Evolutionary conservation across 2,329 filamentous ascomycete genomes (phyloP), one percentile per base, ranked within the genome.

Genomic region (Diaporthe caulivora): DNA sequence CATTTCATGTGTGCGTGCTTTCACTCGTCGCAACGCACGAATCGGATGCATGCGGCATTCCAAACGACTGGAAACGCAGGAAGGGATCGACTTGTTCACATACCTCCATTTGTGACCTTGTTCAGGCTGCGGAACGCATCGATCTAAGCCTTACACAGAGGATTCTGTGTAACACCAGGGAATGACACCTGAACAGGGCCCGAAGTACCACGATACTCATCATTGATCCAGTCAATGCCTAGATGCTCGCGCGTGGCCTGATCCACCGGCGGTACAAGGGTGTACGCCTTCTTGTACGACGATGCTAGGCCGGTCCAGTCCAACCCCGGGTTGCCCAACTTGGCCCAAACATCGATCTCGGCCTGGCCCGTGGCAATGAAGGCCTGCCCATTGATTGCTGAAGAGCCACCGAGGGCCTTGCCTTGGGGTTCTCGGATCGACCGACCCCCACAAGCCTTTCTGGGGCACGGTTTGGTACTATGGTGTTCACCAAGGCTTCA

Each of bases 391-490:
- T 79, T 78, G 64, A 79, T 76, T 1, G 76, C 77, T 15, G 71
- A 75, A 6, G 77, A 78, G 3, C 78, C 77, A 37, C 77, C 78
- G 6, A 78, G 72, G 1, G 44, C 64, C 67, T 76, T 77, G 5
- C 77, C 76, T 44, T 75, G 77, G 1, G 76, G 72, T 1, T 60
- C 34, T 40, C 55, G 64, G 26, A 78, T 72, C 24, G 37, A 24
- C n/a, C 76, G 68, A 1, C 72, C 74, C 8, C 8, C 51, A 40
- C 0, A 77, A 68, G 9, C 72, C 72, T 7, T 64, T 71, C 72
- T 81, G 80, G 17, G 80, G 76, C 0, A 75, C 75, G 15, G 79
- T 77, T n/a, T 72, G 58, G 71, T 77, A 78, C 21, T 76, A 72
- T 79, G 42, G 42, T 47, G 3, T 21, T 49, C 44, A n/a, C 18